phyloP scores from a whole-genome alignment of 2,329 filamentous ascomycete species.

The Talaromyces islandicus region DNA sequence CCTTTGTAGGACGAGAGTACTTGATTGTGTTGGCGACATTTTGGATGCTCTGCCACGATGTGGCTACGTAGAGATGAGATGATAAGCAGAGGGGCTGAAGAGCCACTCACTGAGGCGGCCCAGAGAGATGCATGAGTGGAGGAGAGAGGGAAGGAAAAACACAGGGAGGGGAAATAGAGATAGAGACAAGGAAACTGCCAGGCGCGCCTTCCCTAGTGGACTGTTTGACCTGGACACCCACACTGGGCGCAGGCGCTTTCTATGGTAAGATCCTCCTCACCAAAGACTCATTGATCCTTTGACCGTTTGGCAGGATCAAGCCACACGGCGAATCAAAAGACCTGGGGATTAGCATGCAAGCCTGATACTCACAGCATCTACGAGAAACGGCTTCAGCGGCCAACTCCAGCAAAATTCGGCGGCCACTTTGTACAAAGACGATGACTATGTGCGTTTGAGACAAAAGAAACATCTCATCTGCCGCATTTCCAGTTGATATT shows the following conservation, averaged over 20 bases:
- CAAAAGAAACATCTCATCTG: background rate
- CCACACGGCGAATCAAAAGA: background rate
- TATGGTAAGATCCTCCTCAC: background rate
- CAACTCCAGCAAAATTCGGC: background rate
- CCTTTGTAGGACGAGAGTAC: background rate
- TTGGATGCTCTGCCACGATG: background rate
- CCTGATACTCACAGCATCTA: background rate
- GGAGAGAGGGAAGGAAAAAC: too few relatives aligned
- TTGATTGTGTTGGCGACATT: background rate
- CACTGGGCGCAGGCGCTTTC: background rate
- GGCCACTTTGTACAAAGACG: background rate
- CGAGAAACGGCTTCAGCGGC: background rate
- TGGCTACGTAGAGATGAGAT: background rate
- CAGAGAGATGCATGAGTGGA: background rate
- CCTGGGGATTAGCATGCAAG: background rate
- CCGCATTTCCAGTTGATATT: background rate
- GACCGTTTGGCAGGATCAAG: too few relatives aligned
- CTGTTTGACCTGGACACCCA: background rate
- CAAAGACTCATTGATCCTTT: background rate
- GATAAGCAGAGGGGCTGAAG: background rate
- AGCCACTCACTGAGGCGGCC: background rate
- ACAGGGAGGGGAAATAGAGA: too few relatives aligned
- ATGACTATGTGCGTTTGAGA: background rate
- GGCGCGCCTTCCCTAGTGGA: background rate
- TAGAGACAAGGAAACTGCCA: background rate